phyloP scores from a whole-genome alignment of 108 stramenopile species.

The Nitzschia palea region DNA sequence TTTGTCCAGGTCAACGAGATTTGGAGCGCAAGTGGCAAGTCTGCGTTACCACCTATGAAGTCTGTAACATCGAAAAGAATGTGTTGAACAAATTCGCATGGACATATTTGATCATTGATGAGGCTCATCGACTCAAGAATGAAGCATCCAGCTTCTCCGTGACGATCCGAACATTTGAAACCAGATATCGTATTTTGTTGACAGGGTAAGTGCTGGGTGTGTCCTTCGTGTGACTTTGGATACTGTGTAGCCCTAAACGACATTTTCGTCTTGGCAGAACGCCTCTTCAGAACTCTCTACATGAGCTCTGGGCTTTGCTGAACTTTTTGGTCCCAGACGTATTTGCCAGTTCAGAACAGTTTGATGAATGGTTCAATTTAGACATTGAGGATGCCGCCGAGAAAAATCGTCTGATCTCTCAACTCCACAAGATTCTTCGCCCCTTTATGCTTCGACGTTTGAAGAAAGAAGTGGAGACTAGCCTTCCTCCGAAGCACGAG shows the following conservation, averaged over 20 bases:
- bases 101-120: constrained; percentile 97
- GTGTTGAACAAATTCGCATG: constrained; percentile 90
- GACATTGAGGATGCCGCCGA: constrained; percentile 84
- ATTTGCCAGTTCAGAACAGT: constrained; percentile 88
- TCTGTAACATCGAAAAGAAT: constrained; percentile 89
- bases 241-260: too few relatives aligned
- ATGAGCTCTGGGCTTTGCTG: constrained; percentile 91
- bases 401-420: constrained; percentile 93
- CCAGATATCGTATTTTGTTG: constrained; percentile 90
- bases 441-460: constrained; percentile 98
- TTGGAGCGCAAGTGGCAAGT: constrained; percentile 88
- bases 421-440: constrained; percentile 96
- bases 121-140: constrained; percentile 89
- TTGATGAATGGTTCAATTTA: constrained; percentile 95
- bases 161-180: constrained; percentile 88
- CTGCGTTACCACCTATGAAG: constrained; percentile 96
- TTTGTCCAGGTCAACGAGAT: constrained; percentile 82
- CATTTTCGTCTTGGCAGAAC: constrained; percentile 51
- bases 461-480: constrained; percentile 90
- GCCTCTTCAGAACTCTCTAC: constrained; percentile 97
- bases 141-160: constrained; percentile 85
- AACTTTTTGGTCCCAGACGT: constrained; percentile 80
- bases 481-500: constrained; percentile 90
- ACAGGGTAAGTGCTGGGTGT: constrained; percentile 93
- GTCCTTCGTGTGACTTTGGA: too few relatives aligned